phyloP scores from a whole-genome alignment of 108 stramenopile species.

The Skeletonema costatum region DNA sequence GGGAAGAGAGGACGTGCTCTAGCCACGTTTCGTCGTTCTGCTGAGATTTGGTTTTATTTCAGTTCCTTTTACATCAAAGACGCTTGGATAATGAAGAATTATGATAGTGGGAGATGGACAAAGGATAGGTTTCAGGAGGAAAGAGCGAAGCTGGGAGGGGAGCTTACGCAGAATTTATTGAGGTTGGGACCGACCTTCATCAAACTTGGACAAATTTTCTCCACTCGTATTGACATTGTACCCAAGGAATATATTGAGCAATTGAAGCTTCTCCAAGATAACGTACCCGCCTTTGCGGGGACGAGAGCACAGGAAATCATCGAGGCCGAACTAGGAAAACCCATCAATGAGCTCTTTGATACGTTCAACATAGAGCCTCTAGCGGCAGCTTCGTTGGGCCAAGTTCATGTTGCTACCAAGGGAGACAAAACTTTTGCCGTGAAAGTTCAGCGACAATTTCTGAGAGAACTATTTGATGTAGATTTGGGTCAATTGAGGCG shows the following conservation, averaged over 20 bases:
- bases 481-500: conserved; percentile 91
- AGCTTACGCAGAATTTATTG: conserved; percentile 90
- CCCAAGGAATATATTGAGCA: conserved; percentile 96
- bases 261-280: conserved; percentile 91
- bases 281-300: conserved; percentile 95
- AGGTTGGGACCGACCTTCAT: conserved; percentile 95
- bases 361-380: conserved; percentile 77
- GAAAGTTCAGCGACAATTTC: conserved; percentile 94
- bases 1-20: conserved; percentile 67
- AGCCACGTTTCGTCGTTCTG: conserved; percentile 81
- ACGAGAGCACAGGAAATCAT: conserved; percentile 87
- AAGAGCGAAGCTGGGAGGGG: conserved; percentile 75
- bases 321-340: conserved; percentile 89
- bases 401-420: conserved; percentile 94
- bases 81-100: conserved; percentile 68
- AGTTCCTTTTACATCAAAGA: conserved; percentile 88
- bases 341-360: conserved; percentile 84
- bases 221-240: conserved; percentile 95
- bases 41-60: conserved; percentile 92
- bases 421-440: conserved; percentile 81
- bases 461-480: conserved; percentile 92
- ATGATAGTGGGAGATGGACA: conserved; percentile 73
- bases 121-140: conserved; percentile 73
- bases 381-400: conserved; percentile 94
- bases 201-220: conserved; percentile 68